Evolutionary conservation across 352 stramenopile species (phyloP), one percentile per base, ranked within the genome.

Genomic region (Globisporangium spinosum): DNA sequence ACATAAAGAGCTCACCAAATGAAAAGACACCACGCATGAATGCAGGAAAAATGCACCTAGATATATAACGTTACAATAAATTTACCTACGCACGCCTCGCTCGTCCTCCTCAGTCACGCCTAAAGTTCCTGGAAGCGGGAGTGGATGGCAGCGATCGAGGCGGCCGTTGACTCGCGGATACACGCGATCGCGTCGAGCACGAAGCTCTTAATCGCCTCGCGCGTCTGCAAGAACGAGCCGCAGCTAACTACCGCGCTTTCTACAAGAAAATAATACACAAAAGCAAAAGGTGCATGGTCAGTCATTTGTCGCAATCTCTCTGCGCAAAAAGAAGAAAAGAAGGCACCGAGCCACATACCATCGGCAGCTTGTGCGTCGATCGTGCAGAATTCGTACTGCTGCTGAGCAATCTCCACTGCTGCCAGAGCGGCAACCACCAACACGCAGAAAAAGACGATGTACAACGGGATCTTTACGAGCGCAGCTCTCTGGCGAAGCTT

Each of bases 381-480:
- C 25, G 76, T 60, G 58, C 79, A 87, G 22, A 87, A 83, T 51
- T 79, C 68, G 66, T 79, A 80, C 27, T 73, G 79, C 60, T 83
- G 64, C 59, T 87, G 79, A 27, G 79, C 76, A 67, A 78, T 72
- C 55, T 87, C 77, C 56, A 85, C 65, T 47, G 64, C 74, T 43
- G 87, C 77, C n/a, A 90, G 75, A n/a, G 85, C 54, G 9, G 73
- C 71, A 35, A 87, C 62, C 22, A 77, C 68, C 38, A 90, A 43
- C 27, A 80, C 69, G 62, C 82, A 69, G 53, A 78, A 62, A 25
- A 77, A 32, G 22, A 86, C 65, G 23, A 83, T 32, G 38, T 72
- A 70, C 49, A 87, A 45, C 49, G 80, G 70, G 40, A 64, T 65
- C 34, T 70, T 64, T 15, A 57, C 61, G 2, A 64, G 25, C 7